Evolutionary conservation across 257 asterid species (phyloP).

Genomic region (Solanum paucissectum): DNA sequence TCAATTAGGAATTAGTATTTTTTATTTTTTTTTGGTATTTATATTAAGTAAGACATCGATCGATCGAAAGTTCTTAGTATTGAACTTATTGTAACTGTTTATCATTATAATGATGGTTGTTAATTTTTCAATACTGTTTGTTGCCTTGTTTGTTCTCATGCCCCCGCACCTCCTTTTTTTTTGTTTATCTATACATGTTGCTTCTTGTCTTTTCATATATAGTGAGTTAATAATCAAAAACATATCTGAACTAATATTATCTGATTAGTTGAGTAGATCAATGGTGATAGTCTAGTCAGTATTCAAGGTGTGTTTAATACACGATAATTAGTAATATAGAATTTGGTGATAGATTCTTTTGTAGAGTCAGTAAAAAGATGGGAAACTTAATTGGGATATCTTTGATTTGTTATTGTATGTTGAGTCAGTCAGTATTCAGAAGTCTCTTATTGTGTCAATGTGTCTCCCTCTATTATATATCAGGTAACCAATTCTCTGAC

Average conservation of each 20-base stretch:
- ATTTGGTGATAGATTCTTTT: neutral
- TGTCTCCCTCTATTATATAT: constrained; percentile 30
- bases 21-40: neutral
- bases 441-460: constrained; percentile 19
- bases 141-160: neutral
- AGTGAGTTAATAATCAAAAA: neutral
- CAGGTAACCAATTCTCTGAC: constrained; percentile 32
- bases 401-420: constrained; percentile 30
- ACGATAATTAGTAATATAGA: neutral
- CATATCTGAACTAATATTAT: too few species aligned
- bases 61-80: neutral
- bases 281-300: too few species aligned
- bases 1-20: neutral
- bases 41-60: neutral
- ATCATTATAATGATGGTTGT: neutral
- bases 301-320: neutral
- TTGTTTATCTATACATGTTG: neutral
- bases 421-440: constrained; percentile 21
- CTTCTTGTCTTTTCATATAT: neutral
- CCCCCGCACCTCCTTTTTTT: too few species aligned
- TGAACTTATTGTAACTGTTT: neutral
- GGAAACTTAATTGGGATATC: constrained; percentile 16
- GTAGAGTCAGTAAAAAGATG: constrained; percentile 11
- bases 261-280: neutral
- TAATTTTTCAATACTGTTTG: neutral